These are phyloP conservation scores for Neophaeococcomyces aloes DNA, from an alignment of 2,329 filamentous ascomycete genomes.

Conservation along the genomic window DNA sequence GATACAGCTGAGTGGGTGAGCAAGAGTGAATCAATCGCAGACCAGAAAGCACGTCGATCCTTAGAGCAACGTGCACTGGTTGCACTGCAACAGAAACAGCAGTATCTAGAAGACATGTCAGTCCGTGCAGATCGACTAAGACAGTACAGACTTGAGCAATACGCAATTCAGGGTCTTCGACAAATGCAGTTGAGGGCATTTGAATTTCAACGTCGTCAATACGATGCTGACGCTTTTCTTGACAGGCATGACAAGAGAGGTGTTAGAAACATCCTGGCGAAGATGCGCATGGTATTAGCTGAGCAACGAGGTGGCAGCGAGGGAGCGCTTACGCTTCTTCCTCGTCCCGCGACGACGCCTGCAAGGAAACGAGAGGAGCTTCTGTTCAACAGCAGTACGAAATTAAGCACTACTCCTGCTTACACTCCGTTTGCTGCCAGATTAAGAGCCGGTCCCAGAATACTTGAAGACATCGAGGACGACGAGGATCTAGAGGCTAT, in stretches of 20 bases:
- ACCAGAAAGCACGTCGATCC: background rate
- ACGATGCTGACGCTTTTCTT: conserved; percentile 5
- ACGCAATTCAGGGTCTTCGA: conserved; percentile 3
- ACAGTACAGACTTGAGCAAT: conserved; percentile 5
- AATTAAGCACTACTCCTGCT: conserved; percentile 9
- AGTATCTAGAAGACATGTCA: conserved; percentile 3
- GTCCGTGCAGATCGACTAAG: conserved; percentile 2
- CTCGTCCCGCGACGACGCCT: conserved; percentile 2
- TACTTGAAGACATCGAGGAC: conserved; percentile 5
- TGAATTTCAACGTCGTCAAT: conserved; percentile 4
- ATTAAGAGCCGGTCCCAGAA: background rate
- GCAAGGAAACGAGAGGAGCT: conserved; percentile 8
- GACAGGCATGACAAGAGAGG: conserved; percentile 3
- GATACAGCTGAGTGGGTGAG: background rate
- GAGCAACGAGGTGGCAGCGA: background rate
- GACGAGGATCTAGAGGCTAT: background rate
- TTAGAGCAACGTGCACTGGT: conserved; percentile 2
- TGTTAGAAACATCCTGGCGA: conserved; percentile 3
- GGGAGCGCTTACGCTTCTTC: conserved; percentile 1
- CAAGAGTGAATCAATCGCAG: background rate
- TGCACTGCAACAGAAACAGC: conserved; percentile 5
- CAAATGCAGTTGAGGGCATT: conserved; percentile 8
- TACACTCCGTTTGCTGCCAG: conserved; percentile 7
- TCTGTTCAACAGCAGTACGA: conserved; percentile 7
- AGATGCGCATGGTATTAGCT: background rate